Conservation (phyloP, 768 basidiomycete genomes). For the Bullera alba region DNA sequence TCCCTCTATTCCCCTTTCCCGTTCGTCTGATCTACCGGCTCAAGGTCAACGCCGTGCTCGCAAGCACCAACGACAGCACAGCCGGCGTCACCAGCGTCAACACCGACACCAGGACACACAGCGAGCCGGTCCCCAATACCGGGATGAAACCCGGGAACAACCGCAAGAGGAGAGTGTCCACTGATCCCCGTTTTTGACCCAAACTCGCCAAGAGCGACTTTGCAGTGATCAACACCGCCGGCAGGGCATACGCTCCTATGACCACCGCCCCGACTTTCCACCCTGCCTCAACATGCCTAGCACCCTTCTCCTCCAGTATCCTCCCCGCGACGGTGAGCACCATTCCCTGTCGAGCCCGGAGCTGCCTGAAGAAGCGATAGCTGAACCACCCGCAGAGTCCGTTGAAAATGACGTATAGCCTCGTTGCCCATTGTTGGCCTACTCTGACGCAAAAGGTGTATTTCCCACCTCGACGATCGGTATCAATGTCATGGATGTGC, state of each 20-base stretch:
- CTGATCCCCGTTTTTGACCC: background rate
- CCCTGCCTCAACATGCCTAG: background rate
- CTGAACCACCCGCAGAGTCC: background rate
- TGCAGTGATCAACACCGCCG: conserved; percentile 11
- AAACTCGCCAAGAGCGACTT: conserved; percentile 13
- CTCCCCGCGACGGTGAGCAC: background rate
- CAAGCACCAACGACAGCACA: conserved; percentile 5
- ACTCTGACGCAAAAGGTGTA: conserved; percentile 15
- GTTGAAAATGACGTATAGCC: conserved; percentile 16
- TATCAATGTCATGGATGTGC: conserved; percentile 31
- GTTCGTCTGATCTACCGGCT: too few species aligned
- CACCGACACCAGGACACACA: conserved; percentile 5
- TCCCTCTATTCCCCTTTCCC: too few species aligned
- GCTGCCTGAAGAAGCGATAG: background rate
- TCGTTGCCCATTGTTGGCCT: conserved; percentile 8
- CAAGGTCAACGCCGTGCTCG: background rate
- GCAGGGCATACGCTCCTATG: conserved; percentile 11
- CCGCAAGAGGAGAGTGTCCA: background rate
- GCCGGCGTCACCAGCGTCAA: conserved; percentile 12
- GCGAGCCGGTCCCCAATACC: background rate
- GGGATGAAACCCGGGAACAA: conserved; percentile 8
- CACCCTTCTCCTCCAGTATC: background rate
- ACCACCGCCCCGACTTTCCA: conserved; percentile 10
- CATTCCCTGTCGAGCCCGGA: background rate
- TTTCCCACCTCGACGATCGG: conserved; percentile 18